Base-by-base conservation (phyloP, 2,329 filamentous ascomycete genomes). In the Triangularia verruculosa region DNA sequence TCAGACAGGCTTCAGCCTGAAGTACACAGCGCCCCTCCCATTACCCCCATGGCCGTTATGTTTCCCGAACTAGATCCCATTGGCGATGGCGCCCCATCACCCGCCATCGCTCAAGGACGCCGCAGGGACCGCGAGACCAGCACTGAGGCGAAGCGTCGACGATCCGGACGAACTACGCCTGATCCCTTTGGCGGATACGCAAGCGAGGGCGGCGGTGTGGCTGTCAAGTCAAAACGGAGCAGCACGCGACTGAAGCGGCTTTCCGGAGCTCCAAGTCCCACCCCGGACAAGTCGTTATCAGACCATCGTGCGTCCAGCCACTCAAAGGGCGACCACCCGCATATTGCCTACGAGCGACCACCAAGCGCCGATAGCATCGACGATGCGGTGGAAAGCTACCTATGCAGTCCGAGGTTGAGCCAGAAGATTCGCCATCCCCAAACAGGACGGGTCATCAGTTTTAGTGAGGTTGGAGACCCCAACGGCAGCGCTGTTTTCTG, bases 381-480 rank as follows among this genome's bases (percentile, higher is more conserved):
- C 69, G 86, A 93, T 71, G 92, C 92, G 0, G 93, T 99, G 0
- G 87, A 93, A 62, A 86, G 89, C 1, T 99, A 96, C 72, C 81
- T 98, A 6, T 87, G 88, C 70, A 92, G 92, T 11, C 88, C 92
- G 0, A 87, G 93, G 7, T 78, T 99, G 61, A 96, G 92, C 3
- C 93, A 97, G 72, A 96, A 90, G 76, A 92, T 98, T 59, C 83
- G 83, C 22, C 92, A 97, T 75, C 92, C 93, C 0, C 89, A 91
- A 64, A 96, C 91, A 0, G 93, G 93, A 1, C 87, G 95, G 15
- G 83, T 90, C 2, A 97, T 99, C 69, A 96, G 93, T 0, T 99
- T 97, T 73, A 98, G 94, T 0, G 95, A 99, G 75, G 95, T 99
- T 2, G 95, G 95, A 13, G 93, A 98, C 74, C 88, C 93, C 0